Base-by-base conservation (phyloP, 2,329 filamentous ascomycete species). In the Aspergillus hortae region DNA sequence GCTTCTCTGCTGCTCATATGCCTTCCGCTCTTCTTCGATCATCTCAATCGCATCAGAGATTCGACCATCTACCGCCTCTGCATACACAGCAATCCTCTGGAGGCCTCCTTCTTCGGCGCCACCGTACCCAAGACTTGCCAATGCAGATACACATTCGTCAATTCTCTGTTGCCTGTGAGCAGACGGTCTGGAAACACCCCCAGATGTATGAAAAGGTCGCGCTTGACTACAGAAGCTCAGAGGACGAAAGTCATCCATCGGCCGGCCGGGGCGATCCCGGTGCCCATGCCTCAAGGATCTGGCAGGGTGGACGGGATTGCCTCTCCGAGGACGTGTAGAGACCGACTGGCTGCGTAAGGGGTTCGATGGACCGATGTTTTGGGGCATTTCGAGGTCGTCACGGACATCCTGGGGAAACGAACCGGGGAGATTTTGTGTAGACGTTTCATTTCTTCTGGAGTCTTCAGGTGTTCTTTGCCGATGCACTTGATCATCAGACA, bases 11-110 rank as follows among this genome's bases (percentile, higher is more conserved):
- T 68, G 60, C 32, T 67, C 65, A 60, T 75, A 76, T 3, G 63
- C 72, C 51, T 69, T 71, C 41, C 72, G 68, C 53, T 78, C 76
- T 53, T 78, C 76, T 53, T 77, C 75, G 56, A 79, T 77, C 70
- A 78, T 76, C 44, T 77, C 75, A 57, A 79, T 77, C 2, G 76
- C 76, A 48, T 76, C 72, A 23, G 61, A 61, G 19, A 79, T 59
- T 47, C 67, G 67, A 14, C 74, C 73, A 19, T 73, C 65, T 12
- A 72, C 70, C 23, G 74, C 75, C 23, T 70, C 68, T 12, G 76
- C 76, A 65, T 76, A 78, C 9, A 77, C 64, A 30, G 62, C 61
- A 50, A 78, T 64, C 40, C 76, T 66, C 27, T 70, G 59, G 25
- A 54, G 58, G 41, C 72, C 72, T 19, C 71, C 69, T 19, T 69